Evolutionary conservation across 2,329 filamentous ascomycete species (phyloP).

Genomic region (Periconia macrospinosa): DNA sequence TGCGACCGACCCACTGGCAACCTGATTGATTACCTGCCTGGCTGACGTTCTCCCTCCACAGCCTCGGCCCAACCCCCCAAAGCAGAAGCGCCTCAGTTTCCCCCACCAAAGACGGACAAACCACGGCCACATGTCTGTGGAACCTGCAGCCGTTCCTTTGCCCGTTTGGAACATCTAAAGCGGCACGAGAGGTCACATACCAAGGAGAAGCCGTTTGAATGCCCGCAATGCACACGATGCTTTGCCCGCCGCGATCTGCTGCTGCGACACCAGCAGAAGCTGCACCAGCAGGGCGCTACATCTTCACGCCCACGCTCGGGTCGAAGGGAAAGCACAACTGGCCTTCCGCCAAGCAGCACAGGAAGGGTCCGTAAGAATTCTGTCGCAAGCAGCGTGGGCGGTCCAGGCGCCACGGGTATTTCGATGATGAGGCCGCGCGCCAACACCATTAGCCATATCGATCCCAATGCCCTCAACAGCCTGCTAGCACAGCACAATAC

Average conservation of each 20-base stretch:
- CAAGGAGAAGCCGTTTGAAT: constrained; percentile 98
- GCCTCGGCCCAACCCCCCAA: constrained; percentile 37
- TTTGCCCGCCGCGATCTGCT: constrained; percentile 92
- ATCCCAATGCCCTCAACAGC: constrained; percentile 69
- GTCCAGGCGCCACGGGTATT: constrained; percentile 52
- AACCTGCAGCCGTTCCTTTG: constrained; percentile 90
- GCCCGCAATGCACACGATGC: constrained; percentile 89
- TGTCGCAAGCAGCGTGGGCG: constrained; percentile 64
- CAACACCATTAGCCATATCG: constrained; percentile 95
- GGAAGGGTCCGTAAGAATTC: constrained; percentile 91
- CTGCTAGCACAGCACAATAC: constrained; percentile 65
- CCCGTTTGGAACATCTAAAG: constrained; percentile 93
- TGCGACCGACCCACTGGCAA: neutral
- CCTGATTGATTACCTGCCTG: neutral
- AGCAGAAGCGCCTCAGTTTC: constrained; percentile 54
- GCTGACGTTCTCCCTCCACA: constrained; percentile 24
- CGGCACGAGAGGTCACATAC: constrained; percentile 97
- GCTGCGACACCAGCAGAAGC: constrained; percentile 94
- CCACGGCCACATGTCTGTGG: constrained; percentile 91
- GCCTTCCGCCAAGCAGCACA: constrained; percentile 67
- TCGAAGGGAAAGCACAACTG: constrained; percentile 83
- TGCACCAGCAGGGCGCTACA: constrained; percentile 89
- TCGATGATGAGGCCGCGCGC: constrained; percentile 87
- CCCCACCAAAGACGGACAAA: constrained; percentile 94
- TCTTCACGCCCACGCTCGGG: constrained; percentile 80